Evolutionary conservation across 1,284 basidiomycete species (phyloP).

Genomic region (Irpex sp.): DNA sequence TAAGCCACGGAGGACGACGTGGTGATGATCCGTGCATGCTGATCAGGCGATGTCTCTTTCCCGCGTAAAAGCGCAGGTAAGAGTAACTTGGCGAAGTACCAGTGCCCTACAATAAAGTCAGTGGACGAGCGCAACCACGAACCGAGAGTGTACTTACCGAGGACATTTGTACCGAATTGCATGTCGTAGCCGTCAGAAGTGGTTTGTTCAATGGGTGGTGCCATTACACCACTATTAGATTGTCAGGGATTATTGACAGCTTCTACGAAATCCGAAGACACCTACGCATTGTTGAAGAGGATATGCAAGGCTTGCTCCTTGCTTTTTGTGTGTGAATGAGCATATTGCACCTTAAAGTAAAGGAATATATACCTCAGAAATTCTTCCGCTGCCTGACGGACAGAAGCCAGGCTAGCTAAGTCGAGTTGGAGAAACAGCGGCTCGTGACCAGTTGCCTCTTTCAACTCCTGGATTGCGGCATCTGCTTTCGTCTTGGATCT

Average conservation of each 20-base stretch:
- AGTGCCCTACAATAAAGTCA: slow-evolving; percentile 27
- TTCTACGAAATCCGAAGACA: background rate
- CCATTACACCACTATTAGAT: slow-evolving; percentile 43
- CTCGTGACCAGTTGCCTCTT: slow-evolving; percentile 32
- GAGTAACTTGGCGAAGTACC: slow-evolving; percentile 39
- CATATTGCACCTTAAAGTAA: background rate
- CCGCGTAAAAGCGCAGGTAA: slow-evolving; percentile 37
- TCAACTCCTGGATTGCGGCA: slow-evolving; percentile 41
- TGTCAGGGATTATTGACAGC: background rate
- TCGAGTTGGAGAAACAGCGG: slow-evolving; percentile 45
- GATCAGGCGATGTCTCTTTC: slow-evolving; percentile 24
- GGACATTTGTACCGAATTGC: slow-evolving; percentile 49
- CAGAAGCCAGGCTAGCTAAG: slow-evolving; percentile 39
- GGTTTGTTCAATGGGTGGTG: slow-evolving; percentile 28
- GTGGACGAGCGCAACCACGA: background rate
- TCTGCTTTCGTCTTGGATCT: slow-evolving; percentile 37
- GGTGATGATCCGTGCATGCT: slow-evolving; percentile 39
- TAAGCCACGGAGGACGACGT: slow-evolving; percentile 34
- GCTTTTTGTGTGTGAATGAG: slow-evolving; percentile 20
- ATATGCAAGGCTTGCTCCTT: slow-evolving; percentile 47
- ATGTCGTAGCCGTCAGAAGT: slow-evolving; percentile 48
- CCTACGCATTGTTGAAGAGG: slow-evolving; percentile 52
- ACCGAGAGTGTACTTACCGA: slow-evolving; percentile 21
- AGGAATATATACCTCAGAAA: slow-evolving; percentile 28
- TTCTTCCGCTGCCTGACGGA: slow-evolving; percentile 39